phyloP scores from a whole-genome alignment of 2,329 filamentous ascomycete species.

The Pseudogymnoascus sp. region DNA sequence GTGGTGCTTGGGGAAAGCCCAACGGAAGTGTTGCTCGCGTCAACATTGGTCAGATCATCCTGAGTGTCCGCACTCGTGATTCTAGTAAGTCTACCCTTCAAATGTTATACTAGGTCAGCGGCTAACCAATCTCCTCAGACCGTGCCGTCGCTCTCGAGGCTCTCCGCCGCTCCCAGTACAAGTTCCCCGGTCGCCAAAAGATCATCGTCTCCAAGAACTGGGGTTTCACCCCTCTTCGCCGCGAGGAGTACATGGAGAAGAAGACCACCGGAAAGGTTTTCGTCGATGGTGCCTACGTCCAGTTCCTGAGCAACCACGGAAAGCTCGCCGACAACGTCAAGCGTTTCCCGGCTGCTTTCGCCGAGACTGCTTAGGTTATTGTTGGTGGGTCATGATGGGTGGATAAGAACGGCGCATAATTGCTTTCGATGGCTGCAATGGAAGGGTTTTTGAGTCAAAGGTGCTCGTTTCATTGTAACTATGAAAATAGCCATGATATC shows the following conservation, averaged over 20 bases:
- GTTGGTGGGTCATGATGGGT: slow-evolving; percentile 5
- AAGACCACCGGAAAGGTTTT: slow-evolving; percentile 85
- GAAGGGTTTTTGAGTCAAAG: slow-evolving; percentile 6
- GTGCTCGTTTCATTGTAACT: slow-evolving; percentile 8
- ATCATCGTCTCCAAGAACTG: slow-evolving; percentile 99
- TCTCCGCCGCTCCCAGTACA: slow-evolving; percentile 96
- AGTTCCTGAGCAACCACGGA: slow-evolving; percentile 92
- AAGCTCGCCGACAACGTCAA: slow-evolving; percentile 73
- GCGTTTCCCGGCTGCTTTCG: slow-evolving; percentile 84
- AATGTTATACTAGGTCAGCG: neutral
- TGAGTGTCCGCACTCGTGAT: slow-evolving; percentile 96
- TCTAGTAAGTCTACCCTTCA: slow-evolving; percentile 21
- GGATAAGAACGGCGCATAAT: slow-evolving; percentile 7
- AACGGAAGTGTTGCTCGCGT: slow-evolving; percentile 98
- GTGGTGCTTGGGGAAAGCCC: slow-evolving; percentile 99
- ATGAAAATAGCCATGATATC: slow-evolving; percentile 10
- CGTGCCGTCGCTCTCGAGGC: slow-evolving; percentile 88
- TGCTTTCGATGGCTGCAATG: slow-evolving; percentile 6
- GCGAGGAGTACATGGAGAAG: slow-evolving; percentile 90
- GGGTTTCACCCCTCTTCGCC: slow-evolving; percentile 93
- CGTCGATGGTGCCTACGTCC: slow-evolving; percentile 94
- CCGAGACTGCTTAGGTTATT: slow-evolving; percentile 3
- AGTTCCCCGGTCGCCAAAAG: slow-evolving; percentile 99
- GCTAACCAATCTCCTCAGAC: slow-evolving; percentile 38
- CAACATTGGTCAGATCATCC: slow-evolving; percentile 99